These are phyloP conservation scores for Paramecium tetraurelia DNA, from an alignment of 73 alveolate species.

Conservation along the genomic window DNA sequence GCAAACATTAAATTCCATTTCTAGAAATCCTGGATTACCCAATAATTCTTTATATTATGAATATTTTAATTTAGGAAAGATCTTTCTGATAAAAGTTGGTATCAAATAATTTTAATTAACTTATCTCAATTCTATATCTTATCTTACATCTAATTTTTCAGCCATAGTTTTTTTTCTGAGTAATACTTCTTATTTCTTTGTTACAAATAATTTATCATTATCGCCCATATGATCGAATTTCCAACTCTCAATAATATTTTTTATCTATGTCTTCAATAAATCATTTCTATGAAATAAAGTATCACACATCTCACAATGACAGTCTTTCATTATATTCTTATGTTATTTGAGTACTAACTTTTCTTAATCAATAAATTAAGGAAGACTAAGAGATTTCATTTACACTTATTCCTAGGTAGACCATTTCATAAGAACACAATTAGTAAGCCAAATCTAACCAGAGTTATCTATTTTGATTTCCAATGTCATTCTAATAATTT, in stretches of 20 bases:
- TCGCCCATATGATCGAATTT: constrained; percentile 10
- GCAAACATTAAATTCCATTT: neutral
- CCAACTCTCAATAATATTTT: constrained; percentile 23
- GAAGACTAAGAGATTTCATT: neutral
- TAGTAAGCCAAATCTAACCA: neutral
- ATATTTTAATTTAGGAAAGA: neutral
- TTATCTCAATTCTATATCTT: neutral
- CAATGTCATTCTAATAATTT: neutral
- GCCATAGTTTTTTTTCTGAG: neutral
- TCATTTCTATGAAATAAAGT: neutral
- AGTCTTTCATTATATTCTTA: neutral
- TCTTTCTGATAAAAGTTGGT: neutral
- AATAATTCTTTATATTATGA: neutral
- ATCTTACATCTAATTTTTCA: neutral
- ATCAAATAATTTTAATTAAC: neutral
- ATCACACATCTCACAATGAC: neutral
- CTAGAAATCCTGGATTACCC: neutral
- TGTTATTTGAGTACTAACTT: neutral
- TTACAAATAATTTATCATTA: neutral
- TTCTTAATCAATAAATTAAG: neutral
- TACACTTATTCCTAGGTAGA: neutral
- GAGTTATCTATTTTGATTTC: neutral
- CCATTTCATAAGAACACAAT: neutral
- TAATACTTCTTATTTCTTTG: neutral
- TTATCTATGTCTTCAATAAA: neutral